Base-by-base conservation (phyloP, 768 basidiomycete genomes). In the Suillus cothurnatus region DNA sequence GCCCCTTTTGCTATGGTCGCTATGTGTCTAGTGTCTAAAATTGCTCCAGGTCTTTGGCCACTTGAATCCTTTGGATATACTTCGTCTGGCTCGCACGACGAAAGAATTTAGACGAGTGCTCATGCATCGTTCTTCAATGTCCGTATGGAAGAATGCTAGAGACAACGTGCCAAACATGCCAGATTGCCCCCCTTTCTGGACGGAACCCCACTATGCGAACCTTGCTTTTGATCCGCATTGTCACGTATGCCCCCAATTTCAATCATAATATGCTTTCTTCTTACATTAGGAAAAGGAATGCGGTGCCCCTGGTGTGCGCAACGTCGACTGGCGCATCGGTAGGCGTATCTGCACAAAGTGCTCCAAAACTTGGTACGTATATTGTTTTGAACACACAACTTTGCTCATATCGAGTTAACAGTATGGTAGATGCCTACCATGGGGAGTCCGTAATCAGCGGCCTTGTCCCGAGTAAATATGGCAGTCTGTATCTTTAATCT, bases 171-270 rank as follows among this genome's bases (percentile, higher is more conserved):
- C 73, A 12, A 79, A 75, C 53, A 69, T 87, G 47, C 87, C 86
- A 1, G 77, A 80, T 47, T 81, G 80, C 59, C 86, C 85, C 8
- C 70, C 76, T 43, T 81, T 78, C 38, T 77, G 87, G 80, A 79
- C 73, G 52, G 85, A 87, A 65, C 81, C 83, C 6, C 76, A 80
- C 36, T 88, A 80, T 75, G 80, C 81, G 7, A 83, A 85, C 67
- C 79, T 88, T 38, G 78, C 76, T 15, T 88, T 84, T 64, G 83
- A 81, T 61, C 81, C 80, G 4, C 79, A 81, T 69, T 88, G 86
- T 64, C 81, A 86, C 74, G 87, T 85, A 69, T 69, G 32, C 17
- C 26, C 23, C 62, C 31, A 34, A 50, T 56, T 61, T 58, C 26
- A 31, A 47, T 36, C 57, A 32, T 23, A 45, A 39, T 14, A 17